Conservation (phyloP, 1,284 basidiomycete species). For the Dichomitus squalens region DNA sequence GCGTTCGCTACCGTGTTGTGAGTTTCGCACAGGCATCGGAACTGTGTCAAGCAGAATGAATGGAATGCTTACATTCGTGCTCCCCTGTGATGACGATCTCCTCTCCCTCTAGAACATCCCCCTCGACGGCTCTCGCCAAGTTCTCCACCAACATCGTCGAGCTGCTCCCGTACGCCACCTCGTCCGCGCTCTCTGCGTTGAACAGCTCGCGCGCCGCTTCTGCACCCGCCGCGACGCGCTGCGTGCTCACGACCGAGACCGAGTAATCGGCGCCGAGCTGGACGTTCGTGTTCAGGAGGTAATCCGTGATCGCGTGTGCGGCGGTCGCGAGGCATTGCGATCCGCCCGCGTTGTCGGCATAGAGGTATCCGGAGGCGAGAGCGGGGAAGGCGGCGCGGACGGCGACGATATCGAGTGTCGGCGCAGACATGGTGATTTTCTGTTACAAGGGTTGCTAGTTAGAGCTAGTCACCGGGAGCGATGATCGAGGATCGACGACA, state of each 20-base stretch:
- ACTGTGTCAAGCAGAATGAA: background rate
- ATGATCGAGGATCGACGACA: background rate
- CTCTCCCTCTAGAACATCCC: slow-evolving; percentile 54
- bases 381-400: slow-evolving; percentile 67
- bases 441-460: too few species aligned
- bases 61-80: slow-evolving; percentile 64
- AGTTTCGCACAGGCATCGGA: background rate
- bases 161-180: slow-evolving; percentile 69
- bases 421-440: background rate
- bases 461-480: too few species aligned
- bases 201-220: slow-evolving; percentile 59
- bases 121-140: slow-evolving; percentile 60
- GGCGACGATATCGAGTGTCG: slow-evolving; percentile 48
- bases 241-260: slow-evolving; percentile 53
- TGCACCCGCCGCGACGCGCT: slow-evolving; percentile 54
- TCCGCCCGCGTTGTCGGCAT: slow-evolving; percentile 80
- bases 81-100: slow-evolving; percentile 78
- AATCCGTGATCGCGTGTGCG: slow-evolving; percentile 62
- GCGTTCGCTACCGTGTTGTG: slow-evolving; percentile 55
- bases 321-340: slow-evolving; percentile 63
- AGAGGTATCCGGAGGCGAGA: slow-evolving; percentile 63
- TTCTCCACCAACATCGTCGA: slow-evolving; percentile 73
- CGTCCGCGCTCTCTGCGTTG: slow-evolving; percentile 59
- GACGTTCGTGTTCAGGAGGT: slow-evolving; percentile 70
- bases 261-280: slow-evolving; percentile 74